Evolutionary conservation across 139 green algal species (phyloP).

Genomic region (Eudorina sp.): DNA sequence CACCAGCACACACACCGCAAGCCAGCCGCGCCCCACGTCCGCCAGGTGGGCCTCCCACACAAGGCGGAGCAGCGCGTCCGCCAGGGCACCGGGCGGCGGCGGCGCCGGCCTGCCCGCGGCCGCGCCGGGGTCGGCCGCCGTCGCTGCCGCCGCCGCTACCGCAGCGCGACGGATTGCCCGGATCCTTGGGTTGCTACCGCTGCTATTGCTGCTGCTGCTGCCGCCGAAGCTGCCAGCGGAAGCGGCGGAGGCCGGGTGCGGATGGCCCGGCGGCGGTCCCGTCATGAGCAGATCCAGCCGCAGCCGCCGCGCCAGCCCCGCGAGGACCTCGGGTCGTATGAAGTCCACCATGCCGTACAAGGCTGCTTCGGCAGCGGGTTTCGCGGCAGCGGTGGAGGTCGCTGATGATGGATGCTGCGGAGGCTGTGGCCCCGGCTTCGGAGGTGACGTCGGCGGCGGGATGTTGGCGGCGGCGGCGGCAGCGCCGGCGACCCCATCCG

Average conservation of each 20-base stretch:
- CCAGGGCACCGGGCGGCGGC: neutral
- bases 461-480: neutral
- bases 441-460: neutral
- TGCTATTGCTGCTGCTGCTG: neutral
- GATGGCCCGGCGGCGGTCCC: neutral
- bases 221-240: neutral
- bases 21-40: neutral
- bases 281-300: neutral
- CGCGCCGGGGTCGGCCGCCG: neutral
- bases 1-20: constrained; percentile 5
- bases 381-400: neutral
- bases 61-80: neutral
- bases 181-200: neutral
- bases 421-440: neutral
- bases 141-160: neutral
- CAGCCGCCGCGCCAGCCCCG: neutral
- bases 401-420: neutral
- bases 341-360: neutral
- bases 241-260: neutral
- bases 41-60: constrained; percentile 25
- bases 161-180: neutral
- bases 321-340: neutral
- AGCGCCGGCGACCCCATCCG: neutral
- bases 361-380: neutral
- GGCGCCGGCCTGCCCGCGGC: neutral